Evolutionary conservation across 441 rosid genomes (phyloP).

Genomic region (Adansonia grandidieri): DNA sequence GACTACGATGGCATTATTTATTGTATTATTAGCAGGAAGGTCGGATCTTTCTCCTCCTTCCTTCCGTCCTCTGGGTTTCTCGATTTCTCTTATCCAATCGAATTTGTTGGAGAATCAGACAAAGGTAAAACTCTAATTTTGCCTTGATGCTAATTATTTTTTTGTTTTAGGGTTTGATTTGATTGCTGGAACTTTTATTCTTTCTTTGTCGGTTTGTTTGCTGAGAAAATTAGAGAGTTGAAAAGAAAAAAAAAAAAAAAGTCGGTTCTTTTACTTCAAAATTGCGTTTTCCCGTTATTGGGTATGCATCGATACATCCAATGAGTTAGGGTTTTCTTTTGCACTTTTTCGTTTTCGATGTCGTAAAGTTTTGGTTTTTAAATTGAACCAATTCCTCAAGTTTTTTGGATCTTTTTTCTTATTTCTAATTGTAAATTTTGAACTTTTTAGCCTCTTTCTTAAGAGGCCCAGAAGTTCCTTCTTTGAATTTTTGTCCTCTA

Average conservation of each 20-base stretch:
- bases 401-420: neutral
- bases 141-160: neutral
- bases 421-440: neutral
- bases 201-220: neutral
- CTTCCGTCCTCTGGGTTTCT: neutral
- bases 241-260: neutral
- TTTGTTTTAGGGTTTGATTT: neutral
- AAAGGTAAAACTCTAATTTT: conserved; percentile 2
- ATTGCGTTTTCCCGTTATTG: neutral
- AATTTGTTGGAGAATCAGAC: neutral
- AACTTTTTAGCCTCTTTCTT: neutral
- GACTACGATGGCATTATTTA: neutral
- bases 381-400: neutral
- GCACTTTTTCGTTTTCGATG: neutral
- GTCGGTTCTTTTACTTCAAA: neutral
- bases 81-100: neutral
- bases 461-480: neutral
- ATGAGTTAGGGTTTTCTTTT: neutral
- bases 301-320: neutral
- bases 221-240: neutral
- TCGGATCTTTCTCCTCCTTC: neutral
- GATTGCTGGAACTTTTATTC: neutral
- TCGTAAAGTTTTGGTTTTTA: neutral
- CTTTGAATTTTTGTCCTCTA: neutral
- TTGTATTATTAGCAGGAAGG: neutral